These are phyloP conservation scores for Aspergillus diversus DNA, from an alignment of 495 filamentous ascomycete species.

Conservation along the genomic window DNA sequence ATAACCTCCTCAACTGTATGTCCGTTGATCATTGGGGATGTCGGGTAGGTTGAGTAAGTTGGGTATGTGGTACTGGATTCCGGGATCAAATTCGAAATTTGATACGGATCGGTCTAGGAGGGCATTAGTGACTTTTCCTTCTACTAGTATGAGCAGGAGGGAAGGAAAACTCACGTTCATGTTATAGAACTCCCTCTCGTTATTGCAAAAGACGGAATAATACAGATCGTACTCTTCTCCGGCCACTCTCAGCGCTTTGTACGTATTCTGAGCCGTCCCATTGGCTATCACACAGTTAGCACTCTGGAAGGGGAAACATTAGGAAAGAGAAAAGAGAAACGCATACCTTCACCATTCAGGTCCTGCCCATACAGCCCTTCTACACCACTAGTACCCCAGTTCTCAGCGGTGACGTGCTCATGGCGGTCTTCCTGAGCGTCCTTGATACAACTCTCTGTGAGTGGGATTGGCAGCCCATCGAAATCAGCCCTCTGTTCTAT, in stretches of 20 bases:
- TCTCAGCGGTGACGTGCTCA: slow-evolving; percentile 62
- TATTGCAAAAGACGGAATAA: slow-evolving; percentile 61
- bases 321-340: too few species aligned
- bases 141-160: neutral
- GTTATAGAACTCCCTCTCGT: slow-evolving; percentile 61
- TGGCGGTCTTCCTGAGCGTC: slow-evolving; percentile 33
- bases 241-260: slow-evolving; percentile 58
- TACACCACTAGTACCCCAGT: slow-evolving; percentile 53
- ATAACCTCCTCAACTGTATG: slow-evolving; percentile 43
- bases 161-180: slow-evolving; percentile 35
- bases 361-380: slow-evolving; percentile 39
- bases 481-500: slow-evolving; percentile 45
- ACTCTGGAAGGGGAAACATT: too few species aligned
- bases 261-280: slow-evolving; percentile 48
- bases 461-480: slow-evolving; percentile 55
- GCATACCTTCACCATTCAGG: neutral
- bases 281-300: neutral
- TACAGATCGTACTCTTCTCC: slow-evolving; percentile 52
- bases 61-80: slow-evolving; percentile 15
- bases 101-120: slow-evolving; percentile 51
- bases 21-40: slow-evolving; percentile 31
- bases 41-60: neutral
- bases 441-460: slow-evolving; percentile 30
- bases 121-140: neutral
- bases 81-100: slow-evolving; percentile 54